These are phyloP conservation scores for Annulohypoxylon bovei DNA, from an alignment of 495 filamentous ascomycete genomes.

Conservation along the genomic window DNA sequence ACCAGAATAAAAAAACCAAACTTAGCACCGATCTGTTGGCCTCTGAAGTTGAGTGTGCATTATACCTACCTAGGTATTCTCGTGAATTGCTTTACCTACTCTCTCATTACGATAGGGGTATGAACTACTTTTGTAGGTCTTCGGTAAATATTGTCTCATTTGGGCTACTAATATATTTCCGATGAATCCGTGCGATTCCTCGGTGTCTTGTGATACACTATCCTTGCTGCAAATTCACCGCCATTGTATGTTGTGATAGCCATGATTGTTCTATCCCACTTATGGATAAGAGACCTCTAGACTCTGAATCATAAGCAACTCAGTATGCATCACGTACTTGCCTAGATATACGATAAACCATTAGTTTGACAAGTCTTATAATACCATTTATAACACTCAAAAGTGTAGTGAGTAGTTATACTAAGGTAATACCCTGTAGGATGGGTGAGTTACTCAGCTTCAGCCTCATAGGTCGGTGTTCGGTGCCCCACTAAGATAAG, in stretches of 20 bases:
- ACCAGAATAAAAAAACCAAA: constrained; percentile 38
- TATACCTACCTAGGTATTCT: neutral
- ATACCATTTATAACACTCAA: too few relatives aligned
- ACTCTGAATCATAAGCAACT: neutral
- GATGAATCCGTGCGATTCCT: neutral
- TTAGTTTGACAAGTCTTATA: too few relatives aligned
- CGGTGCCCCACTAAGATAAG: constrained; percentile 1
- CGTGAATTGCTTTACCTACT: neutral
- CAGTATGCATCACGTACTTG: neutral
- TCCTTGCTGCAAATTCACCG: neutral
- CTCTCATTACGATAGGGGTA: neutral
- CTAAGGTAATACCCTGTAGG: neutral
- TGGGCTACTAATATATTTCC: neutral
- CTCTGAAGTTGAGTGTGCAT: neutral
- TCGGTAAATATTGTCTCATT: neutral
- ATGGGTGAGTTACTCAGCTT: constrained; percentile 5
- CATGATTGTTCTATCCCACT: neutral
- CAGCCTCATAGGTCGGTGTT: constrained; percentile 29
- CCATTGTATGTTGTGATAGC: neutral
- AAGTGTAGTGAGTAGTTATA: too few relatives aligned
- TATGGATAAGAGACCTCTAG: neutral
- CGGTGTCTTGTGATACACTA: too few relatives aligned
- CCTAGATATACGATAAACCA: too few relatives aligned
- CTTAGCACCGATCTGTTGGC: constrained; percentile 19
- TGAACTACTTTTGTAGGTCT: neutral